Evolutionary conservation across 192 early-diverging fungal species (phyloP).

Genomic region (Haplosporangium gracile): DNA sequence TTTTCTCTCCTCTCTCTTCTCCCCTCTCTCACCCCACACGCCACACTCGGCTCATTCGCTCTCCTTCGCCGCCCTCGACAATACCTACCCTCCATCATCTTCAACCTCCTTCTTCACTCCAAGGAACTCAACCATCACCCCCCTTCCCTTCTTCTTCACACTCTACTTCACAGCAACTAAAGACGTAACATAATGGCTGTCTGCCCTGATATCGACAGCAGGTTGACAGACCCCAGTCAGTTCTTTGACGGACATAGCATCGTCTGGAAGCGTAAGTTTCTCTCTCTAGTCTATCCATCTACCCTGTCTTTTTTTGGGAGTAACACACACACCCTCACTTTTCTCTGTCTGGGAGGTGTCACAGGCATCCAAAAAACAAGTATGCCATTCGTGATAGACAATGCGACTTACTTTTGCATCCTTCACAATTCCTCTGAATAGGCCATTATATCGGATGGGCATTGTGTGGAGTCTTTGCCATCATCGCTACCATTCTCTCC

Average conservation of each 20-base stretch:
- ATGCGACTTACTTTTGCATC: neutral
- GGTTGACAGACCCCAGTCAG: slow-evolving; percentile 24
- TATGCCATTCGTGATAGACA: neutral
- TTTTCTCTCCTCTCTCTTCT: neutral
- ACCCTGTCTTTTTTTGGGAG: neutral
- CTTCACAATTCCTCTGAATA: neutral
- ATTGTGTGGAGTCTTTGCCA: slow-evolving; percentile 65
- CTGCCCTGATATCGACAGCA: slow-evolving; percentile 32
- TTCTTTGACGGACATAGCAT: slow-evolving; percentile 46
- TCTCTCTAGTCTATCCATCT: neutral
- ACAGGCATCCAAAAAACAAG: neutral
- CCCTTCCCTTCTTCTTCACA: neutral
- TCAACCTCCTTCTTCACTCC: no score
- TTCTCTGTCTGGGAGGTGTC: neutral
- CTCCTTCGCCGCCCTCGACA: neutral
- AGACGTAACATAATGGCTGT: neutral
- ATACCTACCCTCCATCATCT: neutral
- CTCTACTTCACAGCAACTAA: neutral
- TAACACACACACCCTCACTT: neutral
- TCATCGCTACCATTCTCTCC: slow-evolving; percentile 66
- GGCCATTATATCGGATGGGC: slow-evolving; percentile 75
- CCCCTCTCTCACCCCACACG: neutral
- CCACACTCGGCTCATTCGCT: neutral
- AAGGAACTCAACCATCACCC: no score
- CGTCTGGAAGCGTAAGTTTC: slow-evolving; percentile 45